Evolutionary conservation across 306 rosid species (phyloP).

Genomic region (Albizia julibrissin): DNA sequence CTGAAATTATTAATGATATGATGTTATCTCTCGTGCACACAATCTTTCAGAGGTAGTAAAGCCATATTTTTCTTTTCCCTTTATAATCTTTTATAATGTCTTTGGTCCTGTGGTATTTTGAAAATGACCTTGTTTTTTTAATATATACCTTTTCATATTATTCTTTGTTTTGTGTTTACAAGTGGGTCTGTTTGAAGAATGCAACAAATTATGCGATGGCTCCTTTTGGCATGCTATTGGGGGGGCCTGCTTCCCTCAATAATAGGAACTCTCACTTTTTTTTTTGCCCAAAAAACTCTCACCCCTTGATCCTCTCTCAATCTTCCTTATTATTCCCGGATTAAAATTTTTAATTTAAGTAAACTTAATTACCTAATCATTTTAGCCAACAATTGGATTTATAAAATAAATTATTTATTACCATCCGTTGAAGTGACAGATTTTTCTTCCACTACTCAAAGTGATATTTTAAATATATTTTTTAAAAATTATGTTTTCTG

Average conservation of each 20-base stretch:
- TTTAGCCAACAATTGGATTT: not conserved
- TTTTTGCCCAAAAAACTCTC: too few relatives aligned
- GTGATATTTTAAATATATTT: not conserved
- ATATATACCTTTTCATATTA: not conserved
- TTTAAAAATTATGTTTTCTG: too few relatives aligned
- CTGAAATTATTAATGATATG: not conserved
- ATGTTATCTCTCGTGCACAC: not conserved
- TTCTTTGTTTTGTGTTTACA: not conserved
- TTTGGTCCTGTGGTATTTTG: not conserved
- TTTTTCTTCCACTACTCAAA: not conserved
- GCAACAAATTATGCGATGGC: conserved; percentile 13
- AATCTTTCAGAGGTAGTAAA: not conserved
- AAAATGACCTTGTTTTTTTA: not conserved
- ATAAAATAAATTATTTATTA: not conserved
- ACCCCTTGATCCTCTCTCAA: not conserved
- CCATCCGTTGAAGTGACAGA: not conserved
- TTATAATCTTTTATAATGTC: not conserved
- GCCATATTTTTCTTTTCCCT: not conserved
- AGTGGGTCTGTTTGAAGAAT: not conserved
- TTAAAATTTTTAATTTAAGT: not conserved
- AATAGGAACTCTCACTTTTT: conserved; percentile 3
- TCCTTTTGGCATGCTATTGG: conserved; percentile 10
- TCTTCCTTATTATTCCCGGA: too few relatives aligned
- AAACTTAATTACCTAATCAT: not conserved
- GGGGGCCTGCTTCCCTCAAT: conserved; percentile 18